These are phyloP conservation scores for Gastrolobium villosum DNA, from an alignment of 306 rosid species.

Conservation along the genomic window DNA sequence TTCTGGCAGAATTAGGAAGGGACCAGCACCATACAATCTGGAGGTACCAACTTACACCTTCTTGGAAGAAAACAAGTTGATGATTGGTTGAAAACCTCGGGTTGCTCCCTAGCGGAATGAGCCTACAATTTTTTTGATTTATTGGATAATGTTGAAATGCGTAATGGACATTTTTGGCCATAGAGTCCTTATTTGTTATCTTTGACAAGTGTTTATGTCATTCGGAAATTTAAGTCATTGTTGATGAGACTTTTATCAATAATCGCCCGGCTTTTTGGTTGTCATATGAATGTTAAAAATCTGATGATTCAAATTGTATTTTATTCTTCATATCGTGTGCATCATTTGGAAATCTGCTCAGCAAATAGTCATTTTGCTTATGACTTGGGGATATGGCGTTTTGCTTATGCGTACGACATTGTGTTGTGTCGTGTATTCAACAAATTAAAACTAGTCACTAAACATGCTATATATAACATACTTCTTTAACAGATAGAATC, in stretches of 20 bases:
- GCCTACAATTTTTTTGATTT: slow-evolving; percentile 42
- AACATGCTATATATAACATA: too few relatives aligned
- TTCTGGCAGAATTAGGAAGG: slow-evolving; percentile 89
- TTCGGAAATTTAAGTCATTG: slow-evolving; percentile 44
- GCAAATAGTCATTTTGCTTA: too few relatives aligned
- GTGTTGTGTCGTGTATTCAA: too few relatives aligned
- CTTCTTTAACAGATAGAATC: too few relatives aligned
- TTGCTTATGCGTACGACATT: too few relatives aligned
- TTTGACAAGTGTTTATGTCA: slow-evolving; percentile 54
- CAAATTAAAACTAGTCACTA: too few relatives aligned
- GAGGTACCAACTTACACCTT: slow-evolving; percentile 87
- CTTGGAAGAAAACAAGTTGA: slow-evolving; percentile 73
- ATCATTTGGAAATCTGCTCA: too few relatives aligned
- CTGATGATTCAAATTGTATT: too few relatives aligned
- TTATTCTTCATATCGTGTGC: too few relatives aligned
- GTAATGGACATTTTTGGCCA: slow-evolving; percentile 50
- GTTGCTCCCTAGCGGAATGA: slow-evolving; percentile 30
- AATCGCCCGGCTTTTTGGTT: slow-evolving; percentile 55
- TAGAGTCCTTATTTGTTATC: slow-evolving; percentile 37
- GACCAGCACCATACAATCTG: slow-evolving; percentile 90
- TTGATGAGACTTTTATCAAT: slow-evolving; percentile 56
- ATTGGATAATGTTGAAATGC: slow-evolving; percentile 68
- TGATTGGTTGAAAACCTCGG: slow-evolving; percentile 70
- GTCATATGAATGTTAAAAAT: slow-evolving; percentile 38
- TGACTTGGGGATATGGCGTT: too few relatives aligned